Base-by-base conservation (phyloP, 1,284 basidiomycete genomes). In the Cerrena zonata region DNA sequence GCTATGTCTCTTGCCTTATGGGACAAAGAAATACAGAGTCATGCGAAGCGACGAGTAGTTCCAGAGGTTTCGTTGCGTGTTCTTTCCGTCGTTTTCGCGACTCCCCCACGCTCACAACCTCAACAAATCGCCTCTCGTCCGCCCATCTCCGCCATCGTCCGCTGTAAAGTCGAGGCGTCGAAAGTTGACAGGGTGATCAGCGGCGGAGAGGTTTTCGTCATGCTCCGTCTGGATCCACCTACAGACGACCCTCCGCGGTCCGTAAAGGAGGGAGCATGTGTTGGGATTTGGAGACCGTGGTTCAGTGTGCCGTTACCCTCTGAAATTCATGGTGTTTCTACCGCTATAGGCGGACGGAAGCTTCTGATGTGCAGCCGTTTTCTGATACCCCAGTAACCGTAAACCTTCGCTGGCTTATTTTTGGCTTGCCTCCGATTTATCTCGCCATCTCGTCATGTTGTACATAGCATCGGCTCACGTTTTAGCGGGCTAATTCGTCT, bases 271-370 rank as follows among this genome's bases (percentile, higher is more conserved):
- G 42, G 18, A 7, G 5, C 11, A 12, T 5, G 10, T 10, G 7
- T 44, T 5, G 12, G 42, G 42, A 22, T 44, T 44, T 44, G 42
- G 42, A 44, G 42, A 44, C 42, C 42, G 11, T 44, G 42, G 42
- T 23, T 44, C 22, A 34, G 7, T 7, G 30, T 34, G 7, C 30
- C 30, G 30, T 15, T 34, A 7, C 30, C 30, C 15, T 15, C 30
- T 34, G 30, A 34, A 15, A 34, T 34, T 15, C 7, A 34, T 7
- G 30, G 30, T 7, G 15, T 34, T 7, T 34, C 30, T 34, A 34
- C 30, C 7, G 30, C 30, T 15, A 34, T 34, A 7, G 30, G 30
- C 15, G 30, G 7, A 7, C 30, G 30, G 30, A 34, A 34, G 15
- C 30, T 34, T 34, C 7, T 34, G 30, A 34, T 34, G 30, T 34